These are phyloP conservation scores for Carex pumila DNA, from an alignment of 176 grass and related monocot species.

Conservation along the genomic window DNA sequence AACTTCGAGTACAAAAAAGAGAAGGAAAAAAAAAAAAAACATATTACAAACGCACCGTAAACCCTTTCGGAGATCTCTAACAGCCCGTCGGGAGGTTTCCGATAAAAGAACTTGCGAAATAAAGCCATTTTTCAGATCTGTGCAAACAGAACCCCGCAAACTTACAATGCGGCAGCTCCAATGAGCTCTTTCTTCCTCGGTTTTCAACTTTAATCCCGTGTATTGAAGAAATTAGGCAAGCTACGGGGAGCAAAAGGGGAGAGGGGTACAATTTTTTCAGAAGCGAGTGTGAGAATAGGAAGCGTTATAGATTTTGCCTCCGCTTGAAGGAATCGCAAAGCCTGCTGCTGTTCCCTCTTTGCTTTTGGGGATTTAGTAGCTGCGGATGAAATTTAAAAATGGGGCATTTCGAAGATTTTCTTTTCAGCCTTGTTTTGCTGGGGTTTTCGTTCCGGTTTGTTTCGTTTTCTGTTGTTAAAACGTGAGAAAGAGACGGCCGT, in stretches of 20 bases:
- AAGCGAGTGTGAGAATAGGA: constrained; percentile 22
- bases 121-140: constrained; percentile 70
- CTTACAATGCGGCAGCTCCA: neutral
- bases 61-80: constrained; percentile 95
- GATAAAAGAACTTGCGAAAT: constrained; percentile 97
- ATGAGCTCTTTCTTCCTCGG: constrained; percentile 3
- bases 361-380: constrained; percentile 22
- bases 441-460: constrained; percentile 14
- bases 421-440: neutral
- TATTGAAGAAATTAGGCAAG: neutral
- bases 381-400: neutral
- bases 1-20: neutral
- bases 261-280: constrained; percentile 1
- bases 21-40: neutral
- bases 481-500: neutral
- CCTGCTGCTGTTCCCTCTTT: constrained; percentile 10
- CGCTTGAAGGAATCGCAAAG: constrained; percentile 48
- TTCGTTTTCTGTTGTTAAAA: constrained; percentile 20
- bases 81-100: constrained; percentile 94
- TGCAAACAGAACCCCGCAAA: neutral
- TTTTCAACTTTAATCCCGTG: neutral
- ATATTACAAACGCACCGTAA: constrained; percentile 48
- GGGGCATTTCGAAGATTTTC: neutral
- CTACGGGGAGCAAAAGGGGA: neutral
- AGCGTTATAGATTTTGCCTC: constrained; percentile 34